phyloP scores from a whole-genome alignment of 306 rosid species.

The Vicia villosa region DNA sequence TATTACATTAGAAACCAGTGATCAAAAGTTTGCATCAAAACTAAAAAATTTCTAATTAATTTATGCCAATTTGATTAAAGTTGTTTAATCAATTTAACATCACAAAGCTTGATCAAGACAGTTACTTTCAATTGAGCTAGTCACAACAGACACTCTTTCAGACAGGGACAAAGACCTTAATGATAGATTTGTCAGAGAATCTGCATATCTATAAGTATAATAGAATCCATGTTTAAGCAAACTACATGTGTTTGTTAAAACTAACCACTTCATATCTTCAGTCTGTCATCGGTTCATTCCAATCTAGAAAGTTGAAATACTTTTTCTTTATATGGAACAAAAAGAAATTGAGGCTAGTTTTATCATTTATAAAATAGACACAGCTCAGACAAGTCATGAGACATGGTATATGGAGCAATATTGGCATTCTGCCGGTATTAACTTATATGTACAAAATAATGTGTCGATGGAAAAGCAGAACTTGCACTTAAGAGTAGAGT shows the following conservation, averaged over 20 bases:
- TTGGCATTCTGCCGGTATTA: slow-evolving; percentile 11
- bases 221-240: slow-evolving; percentile 8
- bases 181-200: background rate
- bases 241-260: slow-evolving; percentile 1
- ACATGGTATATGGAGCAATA: background rate
- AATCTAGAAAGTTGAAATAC: background rate
- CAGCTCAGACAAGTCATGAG: slow-evolving; percentile 1
- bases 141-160: slow-evolving; percentile 21
- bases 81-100: slow-evolving; percentile 33
- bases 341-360: slow-evolving; percentile 10
- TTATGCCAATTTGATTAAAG: slow-evolving; percentile 5
- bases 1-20: slow-evolving; percentile 26
- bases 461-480: background rate
- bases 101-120: slow-evolving; percentile 5
- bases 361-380: background rate
- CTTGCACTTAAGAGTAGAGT: background rate
- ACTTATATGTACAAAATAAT: slow-evolving; percentile 20
- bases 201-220: slow-evolving; percentile 15
- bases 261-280: background rate
- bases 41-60: slow-evolving; percentile 18
- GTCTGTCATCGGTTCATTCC: background rate
- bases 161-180: background rate
- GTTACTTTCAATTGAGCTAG: slow-evolving; percentile 15
- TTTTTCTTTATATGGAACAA: background rate
- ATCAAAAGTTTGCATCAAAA: slow-evolving; percentile 27